These are phyloP conservation scores for Colletotrichum zoysiae DNA, from an alignment of 2,329 filamentous ascomycete species.

Conservation along the genomic window DNA sequence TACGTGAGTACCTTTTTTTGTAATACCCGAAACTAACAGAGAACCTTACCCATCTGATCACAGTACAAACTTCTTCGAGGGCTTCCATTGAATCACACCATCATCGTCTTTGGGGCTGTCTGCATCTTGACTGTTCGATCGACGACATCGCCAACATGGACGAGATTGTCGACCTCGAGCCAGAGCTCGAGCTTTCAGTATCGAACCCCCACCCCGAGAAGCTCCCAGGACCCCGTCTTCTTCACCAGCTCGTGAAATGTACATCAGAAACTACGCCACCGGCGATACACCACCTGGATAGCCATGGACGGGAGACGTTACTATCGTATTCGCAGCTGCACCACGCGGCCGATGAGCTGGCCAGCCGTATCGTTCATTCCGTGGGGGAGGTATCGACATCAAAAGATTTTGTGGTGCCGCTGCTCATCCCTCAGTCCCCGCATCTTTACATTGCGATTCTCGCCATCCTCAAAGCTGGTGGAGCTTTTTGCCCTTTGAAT, in stretches of 20 bases:
- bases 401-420: slow-evolving; percentile 69
- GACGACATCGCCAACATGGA: slow-evolving; percentile 27
- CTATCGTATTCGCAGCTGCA: slow-evolving; percentile 76
- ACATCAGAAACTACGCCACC: slow-evolving; percentile 50
- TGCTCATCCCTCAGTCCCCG: slow-evolving; percentile 82
- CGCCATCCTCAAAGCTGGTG: slow-evolving; percentile 83
- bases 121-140: slow-evolving; percentile 1
- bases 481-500: slow-evolving; percentile 87
- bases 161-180: slow-evolving; percentile 9
- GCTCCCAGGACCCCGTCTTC: slow-evolving; percentile 58
- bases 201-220: slow-evolving; percentile 58
- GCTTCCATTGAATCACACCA: slow-evolving; percentile 1
- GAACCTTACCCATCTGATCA: slow-evolving; percentile 21
- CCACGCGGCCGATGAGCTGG: slow-evolving; percentile 66
- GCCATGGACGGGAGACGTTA: slow-evolving; percentile 57
- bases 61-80: background rate
- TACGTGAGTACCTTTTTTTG: slow-evolving; percentile 27
- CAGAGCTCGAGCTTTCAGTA: slow-evolving; percentile 53
- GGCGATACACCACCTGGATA: slow-evolving; percentile 72
- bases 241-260: slow-evolving; percentile 71
- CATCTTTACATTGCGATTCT: slow-evolving; percentile 83
- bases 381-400: background rate
- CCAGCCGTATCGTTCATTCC: slow-evolving; percentile 60
- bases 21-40: slow-evolving; percentile 8
- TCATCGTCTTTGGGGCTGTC: slow-evolving; percentile 7